Evolutionary conservation across 805 yeast genomes (phyloP).

Genomic region (Hanseniaspora lindneri): DNA sequence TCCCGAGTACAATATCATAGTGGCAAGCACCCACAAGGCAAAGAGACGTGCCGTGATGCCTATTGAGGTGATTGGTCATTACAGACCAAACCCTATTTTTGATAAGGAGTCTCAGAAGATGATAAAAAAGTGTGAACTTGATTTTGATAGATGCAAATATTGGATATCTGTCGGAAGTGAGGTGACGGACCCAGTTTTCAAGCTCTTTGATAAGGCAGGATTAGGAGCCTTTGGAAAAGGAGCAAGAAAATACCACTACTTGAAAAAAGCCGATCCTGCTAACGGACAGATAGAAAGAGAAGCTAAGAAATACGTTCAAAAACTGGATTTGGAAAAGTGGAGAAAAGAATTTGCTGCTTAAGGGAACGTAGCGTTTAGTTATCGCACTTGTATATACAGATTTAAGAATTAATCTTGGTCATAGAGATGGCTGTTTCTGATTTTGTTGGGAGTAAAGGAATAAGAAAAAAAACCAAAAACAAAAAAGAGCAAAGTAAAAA

Average conservation of each 20-base stretch:
- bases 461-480: too few relatives aligned
- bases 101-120: constrained; percentile 43
- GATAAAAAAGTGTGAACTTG: constrained; percentile 48
- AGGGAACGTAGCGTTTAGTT: neutral
- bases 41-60: constrained; percentile 83
- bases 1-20: constrained; percentile 88
- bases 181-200: constrained; percentile 71
- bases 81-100: constrained; percentile 70
- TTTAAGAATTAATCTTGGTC: too few relatives aligned
- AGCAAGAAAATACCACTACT: neutral
- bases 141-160: constrained; percentile 80
- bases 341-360: constrained; percentile 13
- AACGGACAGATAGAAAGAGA: constrained; percentile 11
- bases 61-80: constrained; percentile 89
- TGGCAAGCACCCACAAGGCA: constrained; percentile 45
- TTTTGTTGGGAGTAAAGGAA: too few relatives aligned
- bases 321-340: constrained; percentile 11
- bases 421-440: too few relatives aligned
- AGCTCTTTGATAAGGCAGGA: constrained; percentile 68
- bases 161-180: constrained; percentile 98
- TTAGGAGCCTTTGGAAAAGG: constrained; percentile 28
- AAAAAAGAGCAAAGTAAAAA: too few relatives aligned
- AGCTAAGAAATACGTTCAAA: constrained; percentile 6
- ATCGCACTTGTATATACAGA: neutral
- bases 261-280: constrained; percentile 11